These are phyloP conservation scores for Boletus smithii DNA, from an alignment of 1,284 basidiomycete species.

Conservation along the genomic window DNA sequence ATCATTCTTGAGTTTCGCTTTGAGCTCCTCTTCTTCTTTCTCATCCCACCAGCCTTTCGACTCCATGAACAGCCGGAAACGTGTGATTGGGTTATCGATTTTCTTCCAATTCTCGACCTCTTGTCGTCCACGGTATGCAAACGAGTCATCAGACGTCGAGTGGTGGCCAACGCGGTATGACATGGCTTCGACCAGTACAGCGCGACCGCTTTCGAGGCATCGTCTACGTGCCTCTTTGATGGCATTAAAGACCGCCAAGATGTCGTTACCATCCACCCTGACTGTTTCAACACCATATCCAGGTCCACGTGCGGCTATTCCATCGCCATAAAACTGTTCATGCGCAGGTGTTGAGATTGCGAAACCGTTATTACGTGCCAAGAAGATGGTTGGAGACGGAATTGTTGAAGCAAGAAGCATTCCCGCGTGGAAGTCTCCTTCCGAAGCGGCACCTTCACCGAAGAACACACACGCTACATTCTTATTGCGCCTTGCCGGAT, in stretches of 20 bases:
- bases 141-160: slow-evolving; percentile 92
- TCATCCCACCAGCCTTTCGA: slow-evolving; percentile 84
- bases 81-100: slow-evolving; percentile 84
- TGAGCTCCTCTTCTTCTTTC: slow-evolving; percentile 70
- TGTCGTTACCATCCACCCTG: slow-evolving; percentile 92
- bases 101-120: slow-evolving; percentile 86
- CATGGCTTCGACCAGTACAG: slow-evolving; percentile 91
- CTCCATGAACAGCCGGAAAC: slow-evolving; percentile 83
- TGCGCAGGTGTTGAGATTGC: slow-evolving; percentile 91
- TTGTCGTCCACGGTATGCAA: slow-evolving; percentile 80
- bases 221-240: slow-evolving; percentile 75
- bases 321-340: slow-evolving; percentile 90
- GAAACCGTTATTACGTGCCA: slow-evolving; percentile 87
- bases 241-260: slow-evolving; percentile 83
- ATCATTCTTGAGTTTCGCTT: slow-evolving; percentile 64
- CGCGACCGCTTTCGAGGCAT: slow-evolving; percentile 77
- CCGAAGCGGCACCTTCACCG: slow-evolving; percentile 80
- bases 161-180: slow-evolving; percentile 94
- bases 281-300: slow-evolving; percentile 93
- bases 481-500: slow-evolving; percentile 65
- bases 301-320: slow-evolving; percentile 89
- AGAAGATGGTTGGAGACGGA: slow-evolving; percentile 68
- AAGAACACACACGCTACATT: slow-evolving; percentile 90
- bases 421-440: slow-evolving; percentile 78
- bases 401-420: slow-evolving; percentile 75